phyloP scores from a whole-genome alignment of 2,329 filamentous ascomycete species.

The Herpotrichia juniperi region DNA sequence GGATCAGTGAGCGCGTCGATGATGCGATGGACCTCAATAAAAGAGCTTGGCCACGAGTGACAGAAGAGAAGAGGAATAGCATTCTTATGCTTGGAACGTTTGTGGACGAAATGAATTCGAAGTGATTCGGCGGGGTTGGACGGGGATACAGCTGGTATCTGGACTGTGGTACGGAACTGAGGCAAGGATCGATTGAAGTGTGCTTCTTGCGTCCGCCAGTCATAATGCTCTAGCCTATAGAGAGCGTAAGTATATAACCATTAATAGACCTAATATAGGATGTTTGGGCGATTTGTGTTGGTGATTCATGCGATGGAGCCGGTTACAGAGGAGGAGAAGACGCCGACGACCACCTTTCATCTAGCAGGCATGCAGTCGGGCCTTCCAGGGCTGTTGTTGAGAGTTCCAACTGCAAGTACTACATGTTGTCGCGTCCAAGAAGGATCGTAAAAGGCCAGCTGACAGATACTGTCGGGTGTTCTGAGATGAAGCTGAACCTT shows the following conservation, averaged over 20 bases:
- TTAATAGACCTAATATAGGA: constrained; percentile 13
- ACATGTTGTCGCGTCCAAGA: no score
- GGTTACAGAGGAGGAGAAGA: not conserved
- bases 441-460: no score
- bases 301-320: not conserved
- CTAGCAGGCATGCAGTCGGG: no score
- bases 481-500: no score
- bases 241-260: constrained; percentile 14
- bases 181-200: constrained; percentile 64
- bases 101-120: constrained; percentile 70
- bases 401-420: no score
- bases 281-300: constrained; percentile 6
- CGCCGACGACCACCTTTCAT: not conserved
- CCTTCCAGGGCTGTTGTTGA: not conserved
- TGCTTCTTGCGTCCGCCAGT: constrained; percentile 66
- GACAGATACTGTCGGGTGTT: no score
- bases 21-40: constrained; percentile 64
- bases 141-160: constrained; percentile 26
- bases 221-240: constrained; percentile 68
- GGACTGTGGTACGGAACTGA: constrained; percentile 67
- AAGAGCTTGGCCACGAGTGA: constrained; percentile 70
- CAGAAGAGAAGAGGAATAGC: constrained; percentile 69
- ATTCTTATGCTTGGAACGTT: constrained; percentile 57
- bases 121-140: constrained; percentile 41
- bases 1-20: constrained; percentile 62